These are phyloP conservation scores for Venustampulla echinocandica DNA, from an alignment of 495 filamentous ascomycete species.

Conservation along the genomic window DNA sequence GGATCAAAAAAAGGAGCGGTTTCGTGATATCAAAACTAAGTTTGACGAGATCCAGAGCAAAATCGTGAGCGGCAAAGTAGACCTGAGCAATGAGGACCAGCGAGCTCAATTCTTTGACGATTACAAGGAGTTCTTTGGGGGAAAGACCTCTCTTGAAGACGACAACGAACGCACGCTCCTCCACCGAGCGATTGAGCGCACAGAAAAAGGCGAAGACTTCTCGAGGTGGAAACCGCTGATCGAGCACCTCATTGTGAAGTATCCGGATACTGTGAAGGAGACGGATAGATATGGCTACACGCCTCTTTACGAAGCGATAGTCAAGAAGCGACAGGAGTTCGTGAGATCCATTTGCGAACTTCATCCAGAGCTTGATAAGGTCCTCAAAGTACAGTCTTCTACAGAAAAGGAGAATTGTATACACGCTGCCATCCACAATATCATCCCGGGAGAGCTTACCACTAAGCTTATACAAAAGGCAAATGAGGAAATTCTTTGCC, in stretches of 20 bases:
- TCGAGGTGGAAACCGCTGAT: slow-evolving; percentile 17
- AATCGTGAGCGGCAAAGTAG: too few relatives aligned
- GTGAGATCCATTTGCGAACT: slow-evolving; percentile 26
- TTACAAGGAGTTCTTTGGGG: slow-evolving; percentile 7
- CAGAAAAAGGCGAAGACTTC: slow-evolving; percentile 9
- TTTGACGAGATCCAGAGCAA: too few relatives aligned
- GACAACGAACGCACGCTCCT: slow-evolving; percentile 8
- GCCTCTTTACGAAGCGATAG: slow-evolving; percentile 21
- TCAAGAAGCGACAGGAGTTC: slow-evolving; percentile 18
- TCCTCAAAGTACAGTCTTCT: slow-evolving; percentile 21
- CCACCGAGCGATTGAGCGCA: not conserved
- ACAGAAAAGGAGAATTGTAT: slow-evolving; percentile 21
- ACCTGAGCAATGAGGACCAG: slow-evolving; percentile 4
- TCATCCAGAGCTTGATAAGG: slow-evolving; percentile 18
- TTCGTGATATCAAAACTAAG: too few relatives aligned
- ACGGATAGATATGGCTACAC: slow-evolving; percentile 20
- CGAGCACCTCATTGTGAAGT: slow-evolving; percentile 16
- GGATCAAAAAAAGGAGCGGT: too few relatives aligned
- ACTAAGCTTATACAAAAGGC: slow-evolving; percentile 20
- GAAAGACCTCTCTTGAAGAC: not conserved
- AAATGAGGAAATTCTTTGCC: slow-evolving; percentile 16
- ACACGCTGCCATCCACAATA: slow-evolving; percentile 19
- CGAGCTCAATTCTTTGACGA: slow-evolving; percentile 9
- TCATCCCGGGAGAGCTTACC: slow-evolving; percentile 12
- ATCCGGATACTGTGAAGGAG: slow-evolving; percentile 11